Evolutionary conservation across 2,329 filamentous ascomycete genomes (phyloP).

Genomic region (Claviceps purpurea): DNA sequence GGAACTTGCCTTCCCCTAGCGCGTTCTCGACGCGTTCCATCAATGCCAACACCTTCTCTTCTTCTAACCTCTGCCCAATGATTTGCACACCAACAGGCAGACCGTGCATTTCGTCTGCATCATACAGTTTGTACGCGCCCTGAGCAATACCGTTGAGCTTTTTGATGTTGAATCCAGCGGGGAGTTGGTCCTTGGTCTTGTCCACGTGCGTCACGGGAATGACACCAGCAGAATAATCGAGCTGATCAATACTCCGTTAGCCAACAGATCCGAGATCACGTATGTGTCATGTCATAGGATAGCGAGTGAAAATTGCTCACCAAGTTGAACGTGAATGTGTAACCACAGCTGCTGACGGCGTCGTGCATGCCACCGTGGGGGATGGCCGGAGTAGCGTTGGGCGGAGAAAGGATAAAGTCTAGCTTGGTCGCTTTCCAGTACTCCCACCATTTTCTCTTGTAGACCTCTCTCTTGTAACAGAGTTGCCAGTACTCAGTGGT

Average conservation of each 20-base stretch:
- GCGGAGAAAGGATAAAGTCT: conserved; percentile 72
- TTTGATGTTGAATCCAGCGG: conserved; percentile 43
- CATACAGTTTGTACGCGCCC: conserved; percentile 77
- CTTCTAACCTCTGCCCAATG: conserved; percentile 64
- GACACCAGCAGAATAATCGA: conserved; percentile 77
- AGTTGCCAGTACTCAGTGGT: conserved; percentile 74
- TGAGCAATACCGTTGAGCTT: conserved; percentile 66
- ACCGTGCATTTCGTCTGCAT: conserved; percentile 71
- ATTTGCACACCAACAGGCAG: conserved; percentile 79
- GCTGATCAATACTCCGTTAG: conserved; percentile 24
- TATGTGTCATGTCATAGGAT: no score
- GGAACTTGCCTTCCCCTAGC: conserved; percentile 44
- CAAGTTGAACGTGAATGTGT: conserved; percentile 87
- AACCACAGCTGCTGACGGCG: conserved; percentile 75
- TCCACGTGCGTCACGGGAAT: conserved; percentile 81
- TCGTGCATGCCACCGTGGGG: conserved; percentile 79
- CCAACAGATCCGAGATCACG: no score
- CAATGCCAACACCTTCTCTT: conserved; percentile 73
- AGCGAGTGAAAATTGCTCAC: conserved; percentile 24
- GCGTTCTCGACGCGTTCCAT: conserved; percentile 72
- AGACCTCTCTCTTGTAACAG: conserved; percentile 62
- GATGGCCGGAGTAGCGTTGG: conserved; percentile 79
- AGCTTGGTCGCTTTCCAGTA: conserved; percentile 67
- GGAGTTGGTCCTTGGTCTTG: conserved; percentile 49
- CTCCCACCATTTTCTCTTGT: conserved; percentile 64